A percentile compares a stretch with the other conserved stretches of the same genome.
Conservation (phyloP, 768 basidiomycete genomes). For the Boletus sensibilis region DNA sequence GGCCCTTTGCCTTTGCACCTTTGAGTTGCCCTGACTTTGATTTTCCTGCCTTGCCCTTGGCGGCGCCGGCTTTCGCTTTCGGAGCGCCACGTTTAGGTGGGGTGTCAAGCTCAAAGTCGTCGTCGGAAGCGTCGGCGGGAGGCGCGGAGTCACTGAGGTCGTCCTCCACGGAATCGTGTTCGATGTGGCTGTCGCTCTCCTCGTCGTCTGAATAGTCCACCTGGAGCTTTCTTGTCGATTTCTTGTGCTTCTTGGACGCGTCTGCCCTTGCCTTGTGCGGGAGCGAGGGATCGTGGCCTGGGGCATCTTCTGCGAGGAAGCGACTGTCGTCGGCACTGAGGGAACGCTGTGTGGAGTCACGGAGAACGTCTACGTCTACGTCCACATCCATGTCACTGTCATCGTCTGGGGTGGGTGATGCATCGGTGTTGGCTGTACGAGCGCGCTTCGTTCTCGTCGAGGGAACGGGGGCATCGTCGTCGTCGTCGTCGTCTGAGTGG, state of each 20-base stretch:
- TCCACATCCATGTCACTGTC: constrained; percentile 43
- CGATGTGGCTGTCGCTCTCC: constrained; percentile 26
- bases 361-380: constrained; percentile 39
- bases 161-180: constrained; percentile 26
- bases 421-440: constrained; percentile 31
- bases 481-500: constrained; percentile 39
- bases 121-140: constrained; percentile 23
- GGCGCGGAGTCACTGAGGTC: constrained; percentile 26
- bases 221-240: constrained; percentile 16
- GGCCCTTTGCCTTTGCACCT: constrained; percentile 30
- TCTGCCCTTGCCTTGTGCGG: constrained; percentile 7
- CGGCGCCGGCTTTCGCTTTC: constrained; percentile 21
- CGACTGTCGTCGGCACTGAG: constrained; percentile 18
- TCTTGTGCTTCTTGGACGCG: constrained; percentile 15
- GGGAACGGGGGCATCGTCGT: constrained; percentile 48
- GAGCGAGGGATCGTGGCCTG: neutral
- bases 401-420: constrained; percentile 40
- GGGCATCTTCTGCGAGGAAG: constrained; percentile 17
- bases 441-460: constrained; percentile 44
- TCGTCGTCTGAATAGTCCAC: constrained; percentile 32
- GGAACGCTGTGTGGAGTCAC: constrained; percentile 21
- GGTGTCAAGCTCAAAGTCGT: constrained; percentile 27
- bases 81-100: constrained; percentile 20
- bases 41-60: constrained; percentile 32
- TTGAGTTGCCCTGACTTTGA: constrained; percentile 14